Base-by-base conservation (phyloP, 768 basidiomycete genomes). In the Psilocybe cubensis region DNA sequence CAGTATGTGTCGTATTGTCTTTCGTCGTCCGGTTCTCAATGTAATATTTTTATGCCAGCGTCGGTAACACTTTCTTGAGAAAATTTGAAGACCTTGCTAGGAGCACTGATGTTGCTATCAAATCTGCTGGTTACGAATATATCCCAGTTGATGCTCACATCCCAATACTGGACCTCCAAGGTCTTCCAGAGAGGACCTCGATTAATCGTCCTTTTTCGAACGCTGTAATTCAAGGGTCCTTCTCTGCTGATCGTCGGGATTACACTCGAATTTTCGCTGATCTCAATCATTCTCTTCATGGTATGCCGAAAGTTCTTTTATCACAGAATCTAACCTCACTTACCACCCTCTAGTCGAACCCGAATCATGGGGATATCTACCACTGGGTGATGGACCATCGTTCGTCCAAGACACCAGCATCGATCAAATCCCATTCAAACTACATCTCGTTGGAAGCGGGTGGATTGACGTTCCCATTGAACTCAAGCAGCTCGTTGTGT, bases 401-500 rank as follows among this genome's bases (percentile, higher is more conserved):
- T 49, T 40, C n/a, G 23, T 53, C 1, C 46, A 47, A 3, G 56
- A 61, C 27, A 53, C 52, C 1, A 54, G 28, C 11, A 31, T 42
- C 2, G 56, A 44, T 4, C 12, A 31, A 5, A 40, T 41, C 5
- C 60, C 60, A 2, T 61, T 61, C 41, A 29, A 54, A 28, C 53
- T 61, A 3, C 52, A 61, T 45, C 47, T 61, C 10, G 52, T 57
- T 43, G 60, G 60, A 11, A 50, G 40, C 21, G 56, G 56, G 3
- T 47, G 44, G 11, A 44, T 58, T 14, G 47, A 58, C 9, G 38
- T 61, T 1, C 60, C 60, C 1, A 40, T 42, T 1, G 60, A 54
- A 28, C 41, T 61, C 20, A 42, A 58, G 47, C 43, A 61, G 4
- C n/a, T 61, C 29, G 28, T 61, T 7, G 42, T 57, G 5, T 46